Evolutionary conservation across 192 early-diverging fungal genomes (phyloP).

Genomic region (Coemansia javaensis): DNA sequence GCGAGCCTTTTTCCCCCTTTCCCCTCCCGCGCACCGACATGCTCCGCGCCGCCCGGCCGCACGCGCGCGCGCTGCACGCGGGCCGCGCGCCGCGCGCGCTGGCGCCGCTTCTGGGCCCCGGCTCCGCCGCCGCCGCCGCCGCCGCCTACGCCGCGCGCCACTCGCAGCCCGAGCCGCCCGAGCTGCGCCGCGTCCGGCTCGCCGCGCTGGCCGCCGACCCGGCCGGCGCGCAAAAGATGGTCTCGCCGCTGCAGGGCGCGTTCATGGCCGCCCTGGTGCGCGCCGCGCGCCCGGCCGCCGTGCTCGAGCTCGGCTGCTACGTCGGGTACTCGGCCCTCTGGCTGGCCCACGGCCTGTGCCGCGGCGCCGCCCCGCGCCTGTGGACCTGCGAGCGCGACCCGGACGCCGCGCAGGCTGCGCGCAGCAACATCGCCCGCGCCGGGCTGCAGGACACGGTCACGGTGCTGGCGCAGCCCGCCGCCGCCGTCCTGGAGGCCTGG

Average conservation of each 20-base stretch:
- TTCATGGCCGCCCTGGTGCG: slow-evolving; percentile 33
- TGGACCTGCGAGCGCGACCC: slow-evolving; percentile 42
- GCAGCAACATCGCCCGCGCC: slow-evolving; percentile 9
- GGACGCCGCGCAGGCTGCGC: slow-evolving; percentile 33
- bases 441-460: slow-evolving; percentile 12
- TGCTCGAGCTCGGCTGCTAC: slow-evolving; percentile 68
- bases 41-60: too few relatives aligned
- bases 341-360: slow-evolving; percentile 56
- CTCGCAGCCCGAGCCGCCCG: slow-evolving; percentile 18
- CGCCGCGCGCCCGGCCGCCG: slow-evolving; percentile 12
- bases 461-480: slow-evolving; percentile 12
- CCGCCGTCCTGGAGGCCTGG: slow-evolving; percentile 15
- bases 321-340: slow-evolving; percentile 62
- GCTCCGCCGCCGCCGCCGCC: not conserved
- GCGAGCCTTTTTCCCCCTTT: too few relatives aligned
- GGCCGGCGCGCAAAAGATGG: slow-evolving; percentile 31
- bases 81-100: not conserved
- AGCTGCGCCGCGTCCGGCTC: slow-evolving; percentile 7
- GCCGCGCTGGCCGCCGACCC: slow-evolving; percentile 7
- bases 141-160: slow-evolving; percentile 14
- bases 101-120: slow-evolving; percentile 23
- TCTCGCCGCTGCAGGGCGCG: slow-evolving; percentile 38
- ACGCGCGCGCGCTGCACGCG: slow-evolving; percentile 1
- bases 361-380: not conserved
- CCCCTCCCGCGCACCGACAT: too few relatives aligned